Percentiles rank a stretch among this genome's conserved stretches.
phyloP scores from a whole-genome alignment of 2,329 filamentous ascomycete species.

The Paraconiothyrium brasiliense region DNA sequence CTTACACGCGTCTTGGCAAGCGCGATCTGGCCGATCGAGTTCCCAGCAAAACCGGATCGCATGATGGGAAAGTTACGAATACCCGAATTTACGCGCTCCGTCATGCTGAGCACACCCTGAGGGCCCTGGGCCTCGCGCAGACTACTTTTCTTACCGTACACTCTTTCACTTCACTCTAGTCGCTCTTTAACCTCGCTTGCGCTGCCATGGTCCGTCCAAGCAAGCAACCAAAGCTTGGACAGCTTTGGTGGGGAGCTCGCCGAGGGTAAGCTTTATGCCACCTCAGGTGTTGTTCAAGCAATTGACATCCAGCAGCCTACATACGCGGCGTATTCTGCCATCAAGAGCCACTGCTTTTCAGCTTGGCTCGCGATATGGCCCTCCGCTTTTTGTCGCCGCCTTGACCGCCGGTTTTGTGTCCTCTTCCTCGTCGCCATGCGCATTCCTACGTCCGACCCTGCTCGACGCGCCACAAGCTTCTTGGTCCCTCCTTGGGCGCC shows the following conservation, averaged over 20 bases:
- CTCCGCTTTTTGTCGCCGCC: conserved; percentile 38
- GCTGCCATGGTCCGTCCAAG: conserved; percentile 37
- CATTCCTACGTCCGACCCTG: conserved; percentile 34
- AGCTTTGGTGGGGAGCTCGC: conserved; percentile 39
- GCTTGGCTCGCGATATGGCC: conserved; percentile 39
- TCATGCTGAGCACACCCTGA: conserved; percentile 41
- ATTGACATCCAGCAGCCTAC: conserved; percentile 33
- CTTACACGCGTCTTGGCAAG: conserved; percentile 28
- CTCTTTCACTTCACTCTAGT: conserved; percentile 5
- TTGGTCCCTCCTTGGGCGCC: conserved; percentile 24
- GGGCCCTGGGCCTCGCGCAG: conserved; percentile 30
- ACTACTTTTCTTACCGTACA: not conserved
- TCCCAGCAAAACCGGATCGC: conserved; percentile 32
- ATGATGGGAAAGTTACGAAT: conserved; percentile 25
- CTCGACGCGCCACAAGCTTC: conserved; percentile 40
- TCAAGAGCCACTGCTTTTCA: conserved; percentile 23
- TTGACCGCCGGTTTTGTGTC: conserved; percentile 34
- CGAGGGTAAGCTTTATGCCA: conserved; percentile 33
- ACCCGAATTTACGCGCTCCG: conserved; percentile 27
- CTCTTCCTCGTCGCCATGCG: conserved; percentile 25
- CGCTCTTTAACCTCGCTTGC: conserved; percentile 19
- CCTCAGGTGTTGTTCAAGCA: not conserved
- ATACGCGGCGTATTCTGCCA: conserved; percentile 27
- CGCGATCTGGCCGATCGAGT: conserved; percentile 26
- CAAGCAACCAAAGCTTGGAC: conserved; percentile 36